Conservation (phyloP, 2,329 filamentous ascomycete species). For the Aspergillus sp. region DNA sequence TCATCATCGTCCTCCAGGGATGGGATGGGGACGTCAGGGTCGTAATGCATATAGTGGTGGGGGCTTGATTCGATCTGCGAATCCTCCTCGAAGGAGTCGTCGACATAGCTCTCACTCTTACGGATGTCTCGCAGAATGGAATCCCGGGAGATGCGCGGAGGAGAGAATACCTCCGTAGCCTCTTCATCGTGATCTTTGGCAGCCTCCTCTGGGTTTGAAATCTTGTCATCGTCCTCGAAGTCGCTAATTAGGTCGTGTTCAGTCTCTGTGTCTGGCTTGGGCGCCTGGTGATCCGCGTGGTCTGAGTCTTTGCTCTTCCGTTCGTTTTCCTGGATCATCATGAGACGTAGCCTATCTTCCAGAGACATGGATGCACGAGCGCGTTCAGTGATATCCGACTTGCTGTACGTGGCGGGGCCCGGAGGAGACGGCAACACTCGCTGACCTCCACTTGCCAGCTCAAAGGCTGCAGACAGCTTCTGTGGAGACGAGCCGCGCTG, state of each 20-base stretch:
- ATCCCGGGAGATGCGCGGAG: constrained; percentile 83
- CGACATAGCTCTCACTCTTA: constrained; percentile 60
- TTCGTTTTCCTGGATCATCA: constrained; percentile 77
- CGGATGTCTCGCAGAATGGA: constrained; percentile 90
- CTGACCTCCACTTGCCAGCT: constrained; percentile 67
- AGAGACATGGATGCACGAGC: constrained; percentile 75
- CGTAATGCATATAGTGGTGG: constrained; percentile 63
- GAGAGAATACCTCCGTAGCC: constrained; percentile 61
- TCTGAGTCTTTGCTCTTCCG: constrained; percentile 27
- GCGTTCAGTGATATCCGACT: constrained; percentile 76
- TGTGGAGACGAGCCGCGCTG: constrained; percentile 59
- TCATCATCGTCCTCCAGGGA: constrained; percentile 71
- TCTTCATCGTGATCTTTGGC: constrained; percentile 36
- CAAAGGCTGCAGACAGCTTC: constrained; percentile 69
- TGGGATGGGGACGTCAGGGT: constrained; percentile 87
- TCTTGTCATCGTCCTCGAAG: constrained; percentile 19
- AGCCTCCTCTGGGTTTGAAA: constrained; percentile 31
- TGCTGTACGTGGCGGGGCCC: constrained; percentile 65
- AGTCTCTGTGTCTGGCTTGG: background rate
- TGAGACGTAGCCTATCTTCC: constrained; percentile 80
- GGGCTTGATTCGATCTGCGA: constrained; percentile 61
- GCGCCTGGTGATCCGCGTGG: background rate
- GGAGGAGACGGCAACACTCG: constrained; percentile 74
- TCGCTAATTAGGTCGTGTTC: background rate
- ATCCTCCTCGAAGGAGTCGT: constrained; percentile 66